phyloP scores from a whole-genome alignment of 345 rosid species.

The Arabis hirsuta region DNA sequence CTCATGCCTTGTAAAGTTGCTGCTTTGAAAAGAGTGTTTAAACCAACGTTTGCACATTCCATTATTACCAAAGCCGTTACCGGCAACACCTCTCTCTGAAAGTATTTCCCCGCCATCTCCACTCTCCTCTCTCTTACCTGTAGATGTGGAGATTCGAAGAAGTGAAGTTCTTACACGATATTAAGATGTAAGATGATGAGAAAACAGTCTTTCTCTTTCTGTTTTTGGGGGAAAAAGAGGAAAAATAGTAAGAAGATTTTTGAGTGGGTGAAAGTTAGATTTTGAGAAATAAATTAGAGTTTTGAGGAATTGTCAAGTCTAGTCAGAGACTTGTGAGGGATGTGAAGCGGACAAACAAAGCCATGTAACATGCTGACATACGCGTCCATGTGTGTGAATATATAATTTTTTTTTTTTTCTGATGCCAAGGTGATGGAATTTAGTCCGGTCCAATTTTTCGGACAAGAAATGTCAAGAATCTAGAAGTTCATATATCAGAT shows the following conservation, averaged over 20 bases:
- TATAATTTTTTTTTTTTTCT: not conserved
- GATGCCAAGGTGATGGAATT: not conserved
- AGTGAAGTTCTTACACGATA: conserved; percentile 5
- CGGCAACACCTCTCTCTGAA: conserved; percentile 62
- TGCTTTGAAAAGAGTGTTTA: conserved; percentile 87
- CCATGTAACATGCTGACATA: conserved; percentile 25
- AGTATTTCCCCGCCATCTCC: conserved; percentile 53
- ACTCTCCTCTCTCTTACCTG: conserved; percentile 15
- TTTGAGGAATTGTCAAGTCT: conserved; percentile 18
- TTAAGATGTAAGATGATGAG: conserved; percentile 20
- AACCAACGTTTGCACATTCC: conserved; percentile 70
- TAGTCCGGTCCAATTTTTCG: not conserved
- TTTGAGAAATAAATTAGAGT: conserved; percentile 5
- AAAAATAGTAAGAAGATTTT: not conserved
- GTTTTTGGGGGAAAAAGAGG: not conserved
- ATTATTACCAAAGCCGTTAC: conserved; percentile 68
- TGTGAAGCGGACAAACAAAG: conserved; percentile 7
- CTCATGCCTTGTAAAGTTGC: conserved; percentile 84
- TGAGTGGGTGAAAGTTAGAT: conserved; percentile 40
- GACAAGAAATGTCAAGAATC: not conserved
- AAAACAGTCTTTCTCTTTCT: conserved; percentile 29
- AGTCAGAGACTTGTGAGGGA: conserved; percentile 12
- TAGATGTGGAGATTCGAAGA: conserved; percentile 34
- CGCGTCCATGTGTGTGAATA: not conserved
- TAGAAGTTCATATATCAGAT: no score